phyloP scores from a whole-genome alignment of 257 asterid species.

The Petunia axillaris region DNA sequence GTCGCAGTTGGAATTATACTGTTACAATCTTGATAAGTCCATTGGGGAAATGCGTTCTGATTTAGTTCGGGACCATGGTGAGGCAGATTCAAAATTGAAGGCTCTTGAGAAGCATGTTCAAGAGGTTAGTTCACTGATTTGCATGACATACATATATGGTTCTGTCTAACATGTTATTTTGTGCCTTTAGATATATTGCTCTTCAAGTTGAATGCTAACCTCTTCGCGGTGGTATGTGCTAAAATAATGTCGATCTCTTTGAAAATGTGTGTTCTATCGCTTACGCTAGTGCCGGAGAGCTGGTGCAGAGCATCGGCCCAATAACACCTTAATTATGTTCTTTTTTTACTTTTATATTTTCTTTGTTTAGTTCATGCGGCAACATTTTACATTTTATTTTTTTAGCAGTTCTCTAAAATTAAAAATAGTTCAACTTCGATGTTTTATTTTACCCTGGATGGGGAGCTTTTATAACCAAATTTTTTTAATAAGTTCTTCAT shows the following conservation, averaged over 20 bases:
- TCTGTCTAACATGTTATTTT: neutral
- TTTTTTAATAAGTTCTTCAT: too few relatives aligned
- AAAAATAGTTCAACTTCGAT: too few relatives aligned
- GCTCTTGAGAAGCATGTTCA: slow-evolving; percentile 85
- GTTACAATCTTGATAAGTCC: slow-evolving; percentile 90
- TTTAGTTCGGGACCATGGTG: slow-evolving; percentile 71
- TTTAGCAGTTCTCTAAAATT: too few relatives aligned
- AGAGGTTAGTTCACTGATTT: slow-evolving; percentile 57
- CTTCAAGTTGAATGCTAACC: neutral
- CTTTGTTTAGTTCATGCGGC: too few relatives aligned
- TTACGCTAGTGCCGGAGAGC: neutral
- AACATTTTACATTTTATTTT: too few relatives aligned
- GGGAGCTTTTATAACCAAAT: too few relatives aligned
- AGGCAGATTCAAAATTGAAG: slow-evolving; percentile 75
- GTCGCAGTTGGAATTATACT: slow-evolving; percentile 87
- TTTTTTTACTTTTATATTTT: too few relatives aligned
- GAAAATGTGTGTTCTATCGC: neutral
- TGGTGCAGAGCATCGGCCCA: too few relatives aligned
- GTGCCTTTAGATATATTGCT: neutral
- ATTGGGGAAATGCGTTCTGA: slow-evolving; percentile 92
- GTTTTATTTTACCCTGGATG: too few relatives aligned
- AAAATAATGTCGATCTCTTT: neutral
- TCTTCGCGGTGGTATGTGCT: neutral
- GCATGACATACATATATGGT: neutral
- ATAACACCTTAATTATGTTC: too few relatives aligned